A percentile compares a stretch with the other conserved stretches of the same genome.
Conservation (phyloP, 2,329 filamentous ascomycete species). For the Atkinsonella texensis region DNA sequence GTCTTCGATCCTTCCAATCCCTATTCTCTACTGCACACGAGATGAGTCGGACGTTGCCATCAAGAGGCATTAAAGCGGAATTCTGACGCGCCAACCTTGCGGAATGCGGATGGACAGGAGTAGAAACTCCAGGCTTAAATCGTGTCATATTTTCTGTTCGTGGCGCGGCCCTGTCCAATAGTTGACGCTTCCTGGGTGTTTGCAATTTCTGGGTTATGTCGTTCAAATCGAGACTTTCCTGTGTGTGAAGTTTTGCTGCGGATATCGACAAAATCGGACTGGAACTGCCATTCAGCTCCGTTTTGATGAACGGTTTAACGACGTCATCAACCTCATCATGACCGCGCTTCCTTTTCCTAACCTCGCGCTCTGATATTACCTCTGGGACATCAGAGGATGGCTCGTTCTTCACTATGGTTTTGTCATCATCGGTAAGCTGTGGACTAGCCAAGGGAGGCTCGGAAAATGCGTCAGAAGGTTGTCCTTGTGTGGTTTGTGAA, state of each 20-base stretch:
- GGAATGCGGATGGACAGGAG: conserved; percentile 2
- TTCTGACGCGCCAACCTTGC: conserved; percentile 9
- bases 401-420: conserved; percentile 32
- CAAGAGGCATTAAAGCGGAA: conserved; percentile 25
- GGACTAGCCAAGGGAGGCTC: conserved; percentile 15
- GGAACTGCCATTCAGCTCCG: conserved; percentile 21
- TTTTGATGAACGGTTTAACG: conserved; percentile 27
- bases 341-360: conserved; percentile 34
- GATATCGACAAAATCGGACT: conserved; percentile 16
- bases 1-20: conserved; percentile 3
- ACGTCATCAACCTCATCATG: conserved; percentile 13
- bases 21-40: conserved; percentile 14
- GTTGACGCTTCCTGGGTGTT: conserved; percentile 25
- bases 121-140: background rate
- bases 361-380: conserved; percentile 35
- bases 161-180: conserved; percentile 11
- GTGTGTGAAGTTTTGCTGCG: conserved; percentile 20
- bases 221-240: conserved; percentile 48
- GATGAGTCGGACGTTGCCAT: conserved; percentile 19
- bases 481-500: conserved; percentile 19
- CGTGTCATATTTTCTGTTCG: conserved; percentile 2
- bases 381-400: conserved; percentile 41
- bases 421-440: conserved; percentile 1
- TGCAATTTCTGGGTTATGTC: conserved; percentile 20
- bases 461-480: conserved; percentile 12